A percentile compares a stretch with the other conserved stretches of the same genome.
These are phyloP conservation scores for Paecilomyces sp. DNA, from an alignment of 2,329 filamentous ascomycete species.

Conservation along the genomic window DNA sequence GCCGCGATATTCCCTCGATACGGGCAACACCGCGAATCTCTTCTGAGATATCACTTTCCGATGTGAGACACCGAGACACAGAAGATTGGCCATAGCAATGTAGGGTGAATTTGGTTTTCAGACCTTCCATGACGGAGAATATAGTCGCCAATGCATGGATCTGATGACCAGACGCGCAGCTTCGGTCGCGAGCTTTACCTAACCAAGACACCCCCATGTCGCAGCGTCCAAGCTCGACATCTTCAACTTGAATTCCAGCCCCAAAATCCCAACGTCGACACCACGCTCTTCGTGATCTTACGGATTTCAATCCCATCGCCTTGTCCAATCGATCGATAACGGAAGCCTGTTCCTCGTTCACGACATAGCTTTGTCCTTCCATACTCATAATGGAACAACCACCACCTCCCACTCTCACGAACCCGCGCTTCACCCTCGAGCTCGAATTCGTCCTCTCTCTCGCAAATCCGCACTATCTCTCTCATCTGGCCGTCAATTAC, in stretches of 20 bases:
- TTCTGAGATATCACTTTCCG: not conserved
- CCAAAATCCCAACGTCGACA: not conserved
- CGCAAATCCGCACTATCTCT: slow-evolving; percentile 43
- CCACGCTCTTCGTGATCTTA: not conserved
- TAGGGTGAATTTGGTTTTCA: not conserved
- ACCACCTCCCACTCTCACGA: slow-evolving; percentile 30
- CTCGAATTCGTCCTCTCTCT: slow-evolving; percentile 45
- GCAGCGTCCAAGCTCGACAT: not conserved
- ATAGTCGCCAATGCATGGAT: not conserved
- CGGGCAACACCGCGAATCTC: not conserved
- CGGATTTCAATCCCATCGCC: not conserved
- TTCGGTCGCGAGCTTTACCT: not conserved
- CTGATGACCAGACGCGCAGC: not conserved
- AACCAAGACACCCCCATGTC: not conserved
- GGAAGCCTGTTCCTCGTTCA: not conserved
- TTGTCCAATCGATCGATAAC: not conserved
- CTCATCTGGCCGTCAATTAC: slow-evolving; percentile 40
- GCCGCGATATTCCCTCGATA: not conserved
- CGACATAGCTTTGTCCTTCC: not conserved
- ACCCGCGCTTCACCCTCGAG: slow-evolving; percentile 43
- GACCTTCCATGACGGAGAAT: not conserved
- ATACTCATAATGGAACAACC: slow-evolving; percentile 9
- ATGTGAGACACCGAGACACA: not conserved
- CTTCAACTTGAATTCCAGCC: not conserved
- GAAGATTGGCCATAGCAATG: not conserved